Evolutionary conservation across 2,329 filamentous ascomycete species (phyloP).

Genomic region (Hypoxylon sp.): DNA sequence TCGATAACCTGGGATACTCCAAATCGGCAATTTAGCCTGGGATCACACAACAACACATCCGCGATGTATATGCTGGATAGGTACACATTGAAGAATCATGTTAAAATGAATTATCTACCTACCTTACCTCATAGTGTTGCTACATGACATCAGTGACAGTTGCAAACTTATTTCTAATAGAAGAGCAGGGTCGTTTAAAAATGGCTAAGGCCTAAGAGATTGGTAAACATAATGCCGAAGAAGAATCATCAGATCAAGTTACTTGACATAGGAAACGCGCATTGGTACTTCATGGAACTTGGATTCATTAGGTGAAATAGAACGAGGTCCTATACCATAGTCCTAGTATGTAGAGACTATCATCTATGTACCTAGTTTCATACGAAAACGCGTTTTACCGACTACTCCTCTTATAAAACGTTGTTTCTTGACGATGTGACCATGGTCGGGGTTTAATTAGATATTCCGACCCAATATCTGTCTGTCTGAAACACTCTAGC

Average conservation of each 20-base stretch:
- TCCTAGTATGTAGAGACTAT: not conserved
- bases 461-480: not conserved
- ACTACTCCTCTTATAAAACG: not conserved
- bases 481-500: not conserved
- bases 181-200: not conserved
- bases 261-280: not conserved
- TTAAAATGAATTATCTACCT: not conserved
- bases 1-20: slow-evolving; percentile 31
- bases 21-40: slow-evolving; percentile 39
- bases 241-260: not conserved
- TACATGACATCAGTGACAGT: slow-evolving; percentile 17
- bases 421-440: not conserved
- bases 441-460: not conserved
- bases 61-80: not conserved
- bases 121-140: slow-evolving; percentile 12
- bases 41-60: slow-evolving; percentile 1
- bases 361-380: not conserved
- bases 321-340: not conserved
- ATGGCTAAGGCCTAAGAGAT: not conserved
- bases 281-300: not conserved
- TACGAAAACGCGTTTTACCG: not conserved
- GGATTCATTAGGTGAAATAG: not conserved
- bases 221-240: not conserved
- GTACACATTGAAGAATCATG: not conserved
- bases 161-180: not conserved